Evolutionary conservation across 768 basidiomycete genomes (phyloP).

Genomic region (Podaxis carcinomalis): DNA sequence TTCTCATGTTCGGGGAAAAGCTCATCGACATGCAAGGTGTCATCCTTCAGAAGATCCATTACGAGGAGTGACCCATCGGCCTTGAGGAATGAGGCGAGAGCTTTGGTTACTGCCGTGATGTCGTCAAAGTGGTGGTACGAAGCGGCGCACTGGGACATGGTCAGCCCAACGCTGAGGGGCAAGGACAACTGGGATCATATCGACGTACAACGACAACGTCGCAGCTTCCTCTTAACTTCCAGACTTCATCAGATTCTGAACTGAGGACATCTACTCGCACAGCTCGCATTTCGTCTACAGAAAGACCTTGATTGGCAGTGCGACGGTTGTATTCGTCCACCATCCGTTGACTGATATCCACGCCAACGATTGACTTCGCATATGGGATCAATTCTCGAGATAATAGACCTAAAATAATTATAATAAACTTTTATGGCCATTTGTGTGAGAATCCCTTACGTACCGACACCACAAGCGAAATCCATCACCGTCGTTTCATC

Average conservation of each 20-base stretch:
- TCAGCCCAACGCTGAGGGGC: not conserved
- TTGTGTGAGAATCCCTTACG: not conserved
- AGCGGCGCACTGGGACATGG: slow-evolving; percentile 44
- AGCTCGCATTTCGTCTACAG: slow-evolving; percentile 63
- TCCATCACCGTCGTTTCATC: slow-evolving; percentile 60
- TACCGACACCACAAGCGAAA: slow-evolving; percentile 73
- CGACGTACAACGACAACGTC: slow-evolving; percentile 65
- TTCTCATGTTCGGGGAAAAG: slow-evolving; percentile 21
- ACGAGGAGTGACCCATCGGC: slow-evolving; percentile 55
- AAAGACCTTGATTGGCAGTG: slow-evolving; percentile 57
- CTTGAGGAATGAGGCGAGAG: slow-evolving; percentile 46
- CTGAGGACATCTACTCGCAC: slow-evolving; percentile 36
- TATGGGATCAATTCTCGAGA: slow-evolving; percentile 58
- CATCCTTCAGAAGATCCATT: slow-evolving; percentile 39
- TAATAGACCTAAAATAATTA: slow-evolving; percentile 47
- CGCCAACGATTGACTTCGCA: slow-evolving; percentile 61
- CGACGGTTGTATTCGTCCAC: slow-evolving; percentile 63
- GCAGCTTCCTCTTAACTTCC: slow-evolving; percentile 52
- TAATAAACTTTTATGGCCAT: not conserved
- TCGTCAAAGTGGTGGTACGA: slow-evolving; percentile 62
- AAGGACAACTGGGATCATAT: not conserved
- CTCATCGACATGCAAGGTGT: slow-evolving; percentile 13
- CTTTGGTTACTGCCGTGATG: slow-evolving; percentile 41
- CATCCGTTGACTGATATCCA: slow-evolving; percentile 71
- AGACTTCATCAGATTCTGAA: slow-evolving; percentile 35